Conservation (phyloP, 495 filamentous ascomycete genomes). For the Penicillium coprophilum region DNA sequence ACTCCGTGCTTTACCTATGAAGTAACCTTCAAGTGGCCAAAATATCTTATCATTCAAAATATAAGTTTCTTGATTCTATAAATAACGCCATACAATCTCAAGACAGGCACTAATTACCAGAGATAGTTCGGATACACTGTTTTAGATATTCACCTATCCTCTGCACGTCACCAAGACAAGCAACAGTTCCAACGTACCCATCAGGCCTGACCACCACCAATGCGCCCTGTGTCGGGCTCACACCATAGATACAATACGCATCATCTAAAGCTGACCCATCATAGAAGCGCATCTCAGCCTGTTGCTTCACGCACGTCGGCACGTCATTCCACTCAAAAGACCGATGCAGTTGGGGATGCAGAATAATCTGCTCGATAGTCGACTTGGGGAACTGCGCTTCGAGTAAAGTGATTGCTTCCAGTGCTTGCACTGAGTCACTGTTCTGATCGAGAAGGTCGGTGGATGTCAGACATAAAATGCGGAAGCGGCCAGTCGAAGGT, state of each 20-base stretch:
- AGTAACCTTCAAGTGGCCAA: background rate
- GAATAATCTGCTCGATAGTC: constrained; percentile 58
- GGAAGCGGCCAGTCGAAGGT: constrained; percentile 43
- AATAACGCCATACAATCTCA: background rate
- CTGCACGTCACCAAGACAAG: constrained; percentile 2
- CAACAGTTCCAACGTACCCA: constrained; percentile 57
- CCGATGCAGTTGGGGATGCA: constrained; percentile 53
- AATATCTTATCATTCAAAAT: background rate
- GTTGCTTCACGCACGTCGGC: constrained; percentile 55
- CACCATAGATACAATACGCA: constrained; percentile 62
- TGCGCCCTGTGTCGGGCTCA: constrained; percentile 57
- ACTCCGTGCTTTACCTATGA: background rate
- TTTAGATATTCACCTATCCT: constrained; percentile 12
- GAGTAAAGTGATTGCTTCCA: constrained; percentile 21
- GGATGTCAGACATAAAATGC: constrained; percentile 40
- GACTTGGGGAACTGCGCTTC: constrained; percentile 39
- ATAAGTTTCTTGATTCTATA: background rate
- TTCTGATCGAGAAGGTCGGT: constrained; percentile 28
- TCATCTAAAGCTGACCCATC: constrained; percentile 64
- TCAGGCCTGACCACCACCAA: constrained; percentile 63
- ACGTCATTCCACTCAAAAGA: constrained; percentile 56
- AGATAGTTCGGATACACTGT: background rate
- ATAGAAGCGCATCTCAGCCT: constrained; percentile 55
- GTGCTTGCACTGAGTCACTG: constrained; percentile 24
- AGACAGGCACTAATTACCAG: background rate